Base-by-base conservation (phyloP, 176 grass and related monocot species). In the Bolboschoenus planiculmis region DNA sequence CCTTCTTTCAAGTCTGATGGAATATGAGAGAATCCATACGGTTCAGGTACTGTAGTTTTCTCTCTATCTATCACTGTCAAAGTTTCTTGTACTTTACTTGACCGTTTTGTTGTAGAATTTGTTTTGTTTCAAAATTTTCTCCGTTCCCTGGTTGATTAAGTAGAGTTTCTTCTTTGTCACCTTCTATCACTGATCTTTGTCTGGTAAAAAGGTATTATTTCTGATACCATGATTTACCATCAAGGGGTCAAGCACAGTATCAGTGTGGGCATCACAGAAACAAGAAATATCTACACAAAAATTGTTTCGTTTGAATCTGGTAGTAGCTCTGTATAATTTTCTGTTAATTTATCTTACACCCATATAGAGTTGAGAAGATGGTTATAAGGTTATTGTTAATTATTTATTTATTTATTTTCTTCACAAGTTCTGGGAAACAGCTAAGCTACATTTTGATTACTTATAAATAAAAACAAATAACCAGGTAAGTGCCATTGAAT, bases 1-100 rank as follows among this genome's bases (percentile, higher is more conserved):
- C 66, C 23, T 78, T 43, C 35, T 56, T 73, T 20, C 64, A 10
- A 53, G 24, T 83, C 20, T 6, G 18, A 95, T 95, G 96, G 96
- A 85, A 50, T 98, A 98, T 51, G 92, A 95, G 90, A 93, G 92
- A 87, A 99, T 99, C 84, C 90, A 91, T 89, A 89, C 93, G 43
- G 84, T 85, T 78, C 91, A 99, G 96, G 96, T 97, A 83, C 64
- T 20, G 14, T n/a, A 7, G 21, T 34, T 34, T 63, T 20, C n/a
- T 81, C 76, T 23, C 2, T 85, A 36, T 15, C 20, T 78, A 20
- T 54, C n/a, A 31, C 2, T 51, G 26, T 61, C 23, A 13, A 34
- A 37, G 27, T 74, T 39, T 56, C 42, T 33, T 58, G 51, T 40
- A 26, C 27, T 58, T 57, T 53, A 29, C 23, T 61, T 61, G 1